Conservation (phyloP, 306 rosid genomes). For the Lupinus albus region DNA sequence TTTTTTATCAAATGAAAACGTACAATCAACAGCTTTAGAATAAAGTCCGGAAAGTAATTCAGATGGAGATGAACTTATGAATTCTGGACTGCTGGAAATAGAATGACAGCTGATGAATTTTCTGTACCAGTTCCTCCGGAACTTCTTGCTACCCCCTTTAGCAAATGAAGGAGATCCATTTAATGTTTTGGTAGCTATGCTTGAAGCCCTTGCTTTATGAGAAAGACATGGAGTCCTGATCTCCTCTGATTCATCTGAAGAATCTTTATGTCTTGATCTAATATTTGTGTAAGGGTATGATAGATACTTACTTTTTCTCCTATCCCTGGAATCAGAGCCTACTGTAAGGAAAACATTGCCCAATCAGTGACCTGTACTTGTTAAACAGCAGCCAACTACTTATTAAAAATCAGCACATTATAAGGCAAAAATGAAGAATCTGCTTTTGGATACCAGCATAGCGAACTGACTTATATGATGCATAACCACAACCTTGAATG, state of each 20-base stretch:
- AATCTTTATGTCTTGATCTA: conserved; percentile 47
- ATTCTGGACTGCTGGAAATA: conserved; percentile 43
- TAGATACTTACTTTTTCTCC: conserved; percentile 84
- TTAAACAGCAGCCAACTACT: conserved; percentile 1
- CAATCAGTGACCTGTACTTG: conserved; percentile 32
- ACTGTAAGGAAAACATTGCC: conserved; percentile 7
- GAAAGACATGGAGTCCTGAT: conserved; percentile 35
- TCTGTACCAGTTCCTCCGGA: conserved; percentile 68
- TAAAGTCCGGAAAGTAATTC: conserved; percentile 69
- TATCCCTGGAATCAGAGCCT: conserved; percentile 59
- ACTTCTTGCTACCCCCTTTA: conserved; percentile 58
- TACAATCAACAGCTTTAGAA: conserved; percentile 66
- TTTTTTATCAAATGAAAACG: conserved; percentile 46
- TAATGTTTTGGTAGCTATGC: background rate
- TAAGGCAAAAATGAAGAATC: conserved; percentile 1
- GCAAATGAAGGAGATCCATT: conserved; percentile 38
- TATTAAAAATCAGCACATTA: conserved; percentile 23
- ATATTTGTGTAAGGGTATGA: conserved; percentile 72
- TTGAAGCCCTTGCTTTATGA: conserved; percentile 39
- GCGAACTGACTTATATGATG: conserved; percentile 19
- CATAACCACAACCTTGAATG: background rate
- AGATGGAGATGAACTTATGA: conserved; percentile 48
- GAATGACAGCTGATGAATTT: conserved; percentile 47
- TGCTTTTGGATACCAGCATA: background rate
- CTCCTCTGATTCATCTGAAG: conserved; percentile 46